Evolutionary conservation across 2,329 filamentous ascomycete species (phyloP).

Genomic region (Beauveria sp.): DNA sequence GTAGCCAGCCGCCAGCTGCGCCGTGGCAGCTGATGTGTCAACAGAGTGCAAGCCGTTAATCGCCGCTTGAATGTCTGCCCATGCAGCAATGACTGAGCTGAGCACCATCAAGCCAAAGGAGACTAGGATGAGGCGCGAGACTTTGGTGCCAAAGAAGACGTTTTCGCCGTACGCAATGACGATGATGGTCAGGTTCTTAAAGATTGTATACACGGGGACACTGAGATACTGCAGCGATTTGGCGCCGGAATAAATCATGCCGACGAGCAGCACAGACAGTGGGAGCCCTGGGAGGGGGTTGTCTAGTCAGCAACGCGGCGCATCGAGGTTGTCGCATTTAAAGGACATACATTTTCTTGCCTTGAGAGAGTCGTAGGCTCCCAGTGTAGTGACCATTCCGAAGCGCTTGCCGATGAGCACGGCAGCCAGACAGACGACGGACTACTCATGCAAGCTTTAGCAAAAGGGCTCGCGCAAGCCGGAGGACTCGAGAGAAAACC

Average conservation of each 20-base stretch:
- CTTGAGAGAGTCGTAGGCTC: conserved; percentile 78
- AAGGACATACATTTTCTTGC: conserved; percentile 74
- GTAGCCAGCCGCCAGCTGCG: conserved; percentile 89
- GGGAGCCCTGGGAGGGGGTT: conserved; percentile 66
- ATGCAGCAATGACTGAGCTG: conserved; percentile 88
- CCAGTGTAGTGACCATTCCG: conserved; percentile 73
- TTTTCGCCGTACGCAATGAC: conserved; percentile 98
- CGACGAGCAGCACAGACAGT: conserved; percentile 88
- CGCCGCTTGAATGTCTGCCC: conserved; percentile 91
- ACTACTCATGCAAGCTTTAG: conserved; percentile 42
- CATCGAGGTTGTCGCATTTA: not conserved
- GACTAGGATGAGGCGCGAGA: conserved; percentile 78
- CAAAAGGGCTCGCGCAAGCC: not conserved
- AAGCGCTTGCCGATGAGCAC: conserved; percentile 76
- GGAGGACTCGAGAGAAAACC: conserved; percentile 19
- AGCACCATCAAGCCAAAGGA: conserved; percentile 96
- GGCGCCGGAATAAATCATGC: conserved; percentile 97
- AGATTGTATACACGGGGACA: conserved; percentile 98
- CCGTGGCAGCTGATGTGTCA: conserved; percentile 67
- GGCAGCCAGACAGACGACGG: conserved; percentile 77
- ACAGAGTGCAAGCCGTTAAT: conserved; percentile 50
- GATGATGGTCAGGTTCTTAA: conserved; percentile 99
- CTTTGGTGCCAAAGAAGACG: conserved; percentile 92
- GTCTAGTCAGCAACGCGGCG: conserved; percentile 15
- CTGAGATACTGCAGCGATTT: conserved; percentile 95